These are phyloP conservation scores for Apiospora saccharicola DNA, from an alignment of 2,329 filamentous ascomycete genomes.

Conservation along the genomic window DNA sequence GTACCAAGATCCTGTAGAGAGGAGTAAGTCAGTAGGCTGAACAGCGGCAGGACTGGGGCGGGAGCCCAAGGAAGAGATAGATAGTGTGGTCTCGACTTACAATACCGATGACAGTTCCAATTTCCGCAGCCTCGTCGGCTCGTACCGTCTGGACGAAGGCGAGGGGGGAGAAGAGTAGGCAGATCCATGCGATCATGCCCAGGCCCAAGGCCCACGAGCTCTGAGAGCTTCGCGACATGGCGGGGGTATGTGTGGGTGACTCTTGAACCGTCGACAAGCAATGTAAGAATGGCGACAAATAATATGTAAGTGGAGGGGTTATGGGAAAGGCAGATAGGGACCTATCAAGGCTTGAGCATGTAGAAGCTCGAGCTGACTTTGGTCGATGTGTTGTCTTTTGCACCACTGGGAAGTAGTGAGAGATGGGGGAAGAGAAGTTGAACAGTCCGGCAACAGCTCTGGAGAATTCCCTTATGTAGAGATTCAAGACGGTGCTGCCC, in stretches of 20 bases:
- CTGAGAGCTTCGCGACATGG: conserved; percentile 66
- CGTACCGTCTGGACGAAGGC: conserved; percentile 77
- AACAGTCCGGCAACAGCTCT: conserved; percentile 28
- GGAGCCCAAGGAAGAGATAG: not conserved
- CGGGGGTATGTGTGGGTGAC: conserved; percentile 24
- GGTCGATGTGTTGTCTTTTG: conserved; percentile 2
- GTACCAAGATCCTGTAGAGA: conserved; percentile 77
- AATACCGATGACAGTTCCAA: conserved; percentile 93
- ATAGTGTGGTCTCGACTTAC: conserved; percentile 52
- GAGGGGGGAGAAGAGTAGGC: conserved; percentile 86
- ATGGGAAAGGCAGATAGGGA: not conserved
- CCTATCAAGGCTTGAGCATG: conserved; percentile 22
- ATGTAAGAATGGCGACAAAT: not conserved
- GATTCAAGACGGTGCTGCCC: conserved; percentile 30
- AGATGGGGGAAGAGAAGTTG: conserved; percentile 29
- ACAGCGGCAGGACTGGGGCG: not conserved
- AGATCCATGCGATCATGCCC: conserved; percentile 90
- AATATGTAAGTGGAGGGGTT: conserved; percentile 1
- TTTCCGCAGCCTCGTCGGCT: conserved; percentile 77
- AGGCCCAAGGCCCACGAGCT: conserved; percentile 79
- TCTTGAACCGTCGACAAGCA: not conserved
- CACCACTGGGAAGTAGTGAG: conserved; percentile 30
- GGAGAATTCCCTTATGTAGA: conserved; percentile 40
- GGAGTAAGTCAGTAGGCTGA: not conserved
- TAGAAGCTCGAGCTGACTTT: conserved; percentile 20